Evolutionary conservation across 345 rosid species (phyloP).

Genomic region (Camelina laxa): DNA sequence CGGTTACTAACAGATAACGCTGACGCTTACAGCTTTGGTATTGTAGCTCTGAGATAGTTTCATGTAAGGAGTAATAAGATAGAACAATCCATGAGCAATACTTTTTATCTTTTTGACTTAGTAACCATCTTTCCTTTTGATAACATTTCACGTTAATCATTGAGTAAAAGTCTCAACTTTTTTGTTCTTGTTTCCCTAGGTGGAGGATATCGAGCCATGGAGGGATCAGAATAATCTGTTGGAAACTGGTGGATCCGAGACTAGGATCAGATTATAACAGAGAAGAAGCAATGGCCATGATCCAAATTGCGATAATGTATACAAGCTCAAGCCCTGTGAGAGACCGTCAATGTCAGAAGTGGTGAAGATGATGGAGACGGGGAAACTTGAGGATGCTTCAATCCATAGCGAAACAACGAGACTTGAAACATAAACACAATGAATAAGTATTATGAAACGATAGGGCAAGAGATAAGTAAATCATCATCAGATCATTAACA

Average conservation of each 20-base stretch:
- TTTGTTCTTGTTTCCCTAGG: constrained; percentile 36
- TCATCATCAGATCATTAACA: constrained; percentile 19
- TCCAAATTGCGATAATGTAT: constrained; percentile 51
- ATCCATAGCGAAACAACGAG: constrained; percentile 19
- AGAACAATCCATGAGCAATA: constrained; percentile 10
- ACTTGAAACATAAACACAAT: constrained; percentile 26
- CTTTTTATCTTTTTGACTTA: too few species aligned
- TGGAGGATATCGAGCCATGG: constrained; percentile 33
- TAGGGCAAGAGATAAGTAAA: constrained; percentile 8
- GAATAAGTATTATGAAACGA: constrained; percentile 40
- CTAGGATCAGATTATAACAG: constrained; percentile 47
- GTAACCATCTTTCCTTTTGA: too few species aligned
- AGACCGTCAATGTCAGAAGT: constrained; percentile 61
- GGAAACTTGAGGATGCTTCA: constrained; percentile 35
- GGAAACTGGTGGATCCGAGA: constrained; percentile 52
- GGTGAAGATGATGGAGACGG: constrained; percentile 45
- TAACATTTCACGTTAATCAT: too few species aligned
- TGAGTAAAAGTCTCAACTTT: too few species aligned
- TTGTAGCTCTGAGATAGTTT: constrained; percentile 50
- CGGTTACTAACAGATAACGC: too few species aligned
- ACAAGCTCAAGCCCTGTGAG: constrained; percentile 33
- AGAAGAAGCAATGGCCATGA: constrained; percentile 49
- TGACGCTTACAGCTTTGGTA: constrained; percentile 27
- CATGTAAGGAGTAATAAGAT: constrained; percentile 48
- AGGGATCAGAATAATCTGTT: constrained; percentile 47